A percentile compares a stretch with the other conserved stretches of the same genome.
Conservation (phyloP, 495 filamentous ascomycete genomes). For the Neurospora africana region DNA sequence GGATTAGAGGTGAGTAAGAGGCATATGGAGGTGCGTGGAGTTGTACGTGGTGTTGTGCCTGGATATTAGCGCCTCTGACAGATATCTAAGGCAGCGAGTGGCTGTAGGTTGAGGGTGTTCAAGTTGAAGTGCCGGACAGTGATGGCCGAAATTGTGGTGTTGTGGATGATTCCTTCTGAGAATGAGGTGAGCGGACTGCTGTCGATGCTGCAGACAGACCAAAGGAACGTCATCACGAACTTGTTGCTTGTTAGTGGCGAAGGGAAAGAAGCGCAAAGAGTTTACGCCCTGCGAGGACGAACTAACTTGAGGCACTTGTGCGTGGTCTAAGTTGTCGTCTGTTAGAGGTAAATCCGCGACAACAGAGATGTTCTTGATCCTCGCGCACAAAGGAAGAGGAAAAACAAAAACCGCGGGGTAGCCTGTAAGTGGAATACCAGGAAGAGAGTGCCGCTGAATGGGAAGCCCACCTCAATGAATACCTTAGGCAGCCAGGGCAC, state of each 20-base stretch:
- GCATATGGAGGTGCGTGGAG: no score
- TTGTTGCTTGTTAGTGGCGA: no score
- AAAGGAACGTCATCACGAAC: no score
- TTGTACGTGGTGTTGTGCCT: no score
- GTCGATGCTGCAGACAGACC: neutral
- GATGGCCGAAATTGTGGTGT: neutral
- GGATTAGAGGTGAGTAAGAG: no score
- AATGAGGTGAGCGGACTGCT: neutral
- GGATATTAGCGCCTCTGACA: no score
- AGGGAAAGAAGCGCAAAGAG: no score
- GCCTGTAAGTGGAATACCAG: neutral
- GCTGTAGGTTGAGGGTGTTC: neutral
- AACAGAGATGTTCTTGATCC: neutral
- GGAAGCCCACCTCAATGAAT: neutral
- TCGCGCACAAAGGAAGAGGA: neutral
- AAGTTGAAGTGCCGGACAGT: neutral
- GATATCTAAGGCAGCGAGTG: no score
- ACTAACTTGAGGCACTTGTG: neutral
- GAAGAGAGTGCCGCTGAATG: neutral
- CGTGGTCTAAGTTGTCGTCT: neutral
- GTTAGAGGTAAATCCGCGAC: neutral
- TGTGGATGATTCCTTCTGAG: neutral
- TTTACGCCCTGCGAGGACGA: neutral
- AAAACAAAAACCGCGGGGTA: neutral
- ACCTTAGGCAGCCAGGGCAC: neutral